phyloP scores from a whole-genome alignment of 305 asterid species.

The Fraxinus floribunda region DNA sequence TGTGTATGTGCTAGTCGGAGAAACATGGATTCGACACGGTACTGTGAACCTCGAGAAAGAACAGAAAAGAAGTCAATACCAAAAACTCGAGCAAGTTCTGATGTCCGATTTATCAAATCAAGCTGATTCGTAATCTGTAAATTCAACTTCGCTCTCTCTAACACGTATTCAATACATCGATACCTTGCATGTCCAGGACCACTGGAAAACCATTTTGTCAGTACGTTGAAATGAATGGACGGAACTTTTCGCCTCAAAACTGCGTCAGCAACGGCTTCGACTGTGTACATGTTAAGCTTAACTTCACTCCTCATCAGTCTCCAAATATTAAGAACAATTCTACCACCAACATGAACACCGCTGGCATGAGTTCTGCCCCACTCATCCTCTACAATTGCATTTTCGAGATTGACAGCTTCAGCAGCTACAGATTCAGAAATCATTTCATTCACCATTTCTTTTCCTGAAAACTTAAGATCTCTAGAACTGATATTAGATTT shows the following conservation, averaged over 20 bases:
- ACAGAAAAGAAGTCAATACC: slow-evolving; percentile 98
- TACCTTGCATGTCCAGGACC: slow-evolving; percentile 83
- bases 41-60: slow-evolving; percentile 94
- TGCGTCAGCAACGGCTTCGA: slow-evolving; percentile 86
- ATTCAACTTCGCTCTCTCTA: slow-evolving; percentile 78
- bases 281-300: slow-evolving; percentile 78
- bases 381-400: slow-evolving; percentile 81
- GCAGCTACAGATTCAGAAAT: slow-evolving; percentile 40
- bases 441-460: slow-evolving; percentile 39
- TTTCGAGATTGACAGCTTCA: slow-evolving; percentile 49
- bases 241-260: slow-evolving; percentile 90
- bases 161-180: slow-evolving; percentile 65
- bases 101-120: slow-evolving; percentile 91
- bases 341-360: slow-evolving; percentile 94
- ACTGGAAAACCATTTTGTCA: slow-evolving; percentile 83
- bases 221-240: slow-evolving; percentile 62
- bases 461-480: slow-evolving; percentile 38
- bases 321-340: slow-evolving; percentile 95
- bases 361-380: slow-evolving; percentile 99
- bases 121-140: slow-evolving; percentile 84
- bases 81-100: slow-evolving; percentile 98
- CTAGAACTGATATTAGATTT: slow-evolving; percentile 39
- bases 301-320: slow-evolving; percentile 92
- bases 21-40: slow-evolving; percentile 97
- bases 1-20: slow-evolving; percentile 90